Conservation (phyloP, 176 grass and related monocot species). For the Ananas comosus region DNA sequence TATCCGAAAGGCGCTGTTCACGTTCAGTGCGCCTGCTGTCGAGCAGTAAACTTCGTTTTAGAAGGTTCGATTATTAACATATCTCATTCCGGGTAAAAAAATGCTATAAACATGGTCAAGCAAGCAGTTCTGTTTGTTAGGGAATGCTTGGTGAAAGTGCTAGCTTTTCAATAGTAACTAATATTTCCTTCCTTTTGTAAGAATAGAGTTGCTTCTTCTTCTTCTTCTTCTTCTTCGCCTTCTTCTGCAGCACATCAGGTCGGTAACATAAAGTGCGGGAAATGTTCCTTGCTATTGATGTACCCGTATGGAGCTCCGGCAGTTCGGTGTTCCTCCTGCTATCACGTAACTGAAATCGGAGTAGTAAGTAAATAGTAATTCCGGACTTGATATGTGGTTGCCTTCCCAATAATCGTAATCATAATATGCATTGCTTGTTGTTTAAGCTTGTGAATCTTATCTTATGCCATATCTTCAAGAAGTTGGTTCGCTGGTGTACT, state of each 20-base stretch:
- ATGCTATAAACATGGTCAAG: too few relatives aligned
- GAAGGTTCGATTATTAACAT: constrained; percentile 36
- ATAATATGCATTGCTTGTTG: not conserved
- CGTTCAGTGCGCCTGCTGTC: constrained; percentile 69
- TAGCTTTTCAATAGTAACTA: too few relatives aligned
- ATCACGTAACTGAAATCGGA: constrained; percentile 61
- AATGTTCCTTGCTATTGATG: constrained; percentile 62
- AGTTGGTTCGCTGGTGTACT: too few relatives aligned
- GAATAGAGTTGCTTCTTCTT: not conserved
- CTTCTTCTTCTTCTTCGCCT: too few relatives aligned
- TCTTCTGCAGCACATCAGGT: constrained; percentile 58
- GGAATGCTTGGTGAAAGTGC: too few relatives aligned
- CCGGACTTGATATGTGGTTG: not conserved
- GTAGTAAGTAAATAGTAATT: constrained; percentile 56
- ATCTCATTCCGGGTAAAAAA: not conserved
- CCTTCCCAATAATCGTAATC: not conserved
- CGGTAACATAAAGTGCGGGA: constrained; percentile 58
- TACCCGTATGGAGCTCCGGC: constrained; percentile 74
- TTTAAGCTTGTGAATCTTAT: not conserved
- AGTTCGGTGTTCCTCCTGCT: constrained; percentile 65
- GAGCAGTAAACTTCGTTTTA: constrained; percentile 69
- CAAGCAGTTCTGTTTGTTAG: too few relatives aligned
- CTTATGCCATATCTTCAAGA: not conserved
- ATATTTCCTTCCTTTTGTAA: not conserved
- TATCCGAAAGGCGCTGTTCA: constrained; percentile 51